A percentile compares a stretch with the other conserved stretches of the same genome.
phyloP scores from a whole-genome alignment of 2,329 filamentous ascomycete species.

The Nakataea oryzae region DNA sequence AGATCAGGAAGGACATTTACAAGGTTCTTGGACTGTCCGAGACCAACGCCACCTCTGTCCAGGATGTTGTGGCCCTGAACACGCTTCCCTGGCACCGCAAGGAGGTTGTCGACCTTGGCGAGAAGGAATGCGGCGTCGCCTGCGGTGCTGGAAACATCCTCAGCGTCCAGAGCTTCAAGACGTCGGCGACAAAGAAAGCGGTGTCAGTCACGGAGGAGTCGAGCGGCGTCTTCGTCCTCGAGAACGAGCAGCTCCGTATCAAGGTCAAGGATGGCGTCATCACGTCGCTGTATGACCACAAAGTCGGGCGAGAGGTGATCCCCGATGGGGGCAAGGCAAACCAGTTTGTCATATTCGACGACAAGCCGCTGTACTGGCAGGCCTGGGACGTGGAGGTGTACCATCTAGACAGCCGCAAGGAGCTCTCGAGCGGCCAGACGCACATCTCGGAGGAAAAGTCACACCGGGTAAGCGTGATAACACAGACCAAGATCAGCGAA shows the following conservation, averaged over 20 bases:
- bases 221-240: slow-evolving; percentile 61
- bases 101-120: slow-evolving; percentile 58
- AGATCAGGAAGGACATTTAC: slow-evolving; percentile 60
- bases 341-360: slow-evolving; percentile 89
- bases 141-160: slow-evolving; percentile 45
- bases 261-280: slow-evolving; percentile 67
- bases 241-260: slow-evolving; percentile 68
- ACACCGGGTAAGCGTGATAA: slow-evolving; percentile 71
- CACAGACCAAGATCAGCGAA: slow-evolving; percentile 79
- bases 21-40: slow-evolving; percentile 49
- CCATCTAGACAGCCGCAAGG: slow-evolving; percentile 77
- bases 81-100: slow-evolving; percentile 78
- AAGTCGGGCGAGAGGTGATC: slow-evolving; percentile 66
- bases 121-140: slow-evolving; percentile 40
- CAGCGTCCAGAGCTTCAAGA: slow-evolving; percentile 38
- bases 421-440: slow-evolving; percentile 59
- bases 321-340: slow-evolving; percentile 68
- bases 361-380: slow-evolving; percentile 96
- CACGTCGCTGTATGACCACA: slow-evolving; percentile 71
- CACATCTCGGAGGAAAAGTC: slow-evolving; percentile 60
- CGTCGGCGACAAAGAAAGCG: slow-evolving; percentile 28
- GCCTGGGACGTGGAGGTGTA: slow-evolving; percentile 98
- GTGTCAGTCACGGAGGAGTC: slow-evolving; percentile 40
- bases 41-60: slow-evolving; percentile 15
- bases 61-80: slow-evolving; percentile 53